Base-by-base conservation (phyloP, 1,139 yeast species). In the Citeromyces hawaiiensis region DNA sequence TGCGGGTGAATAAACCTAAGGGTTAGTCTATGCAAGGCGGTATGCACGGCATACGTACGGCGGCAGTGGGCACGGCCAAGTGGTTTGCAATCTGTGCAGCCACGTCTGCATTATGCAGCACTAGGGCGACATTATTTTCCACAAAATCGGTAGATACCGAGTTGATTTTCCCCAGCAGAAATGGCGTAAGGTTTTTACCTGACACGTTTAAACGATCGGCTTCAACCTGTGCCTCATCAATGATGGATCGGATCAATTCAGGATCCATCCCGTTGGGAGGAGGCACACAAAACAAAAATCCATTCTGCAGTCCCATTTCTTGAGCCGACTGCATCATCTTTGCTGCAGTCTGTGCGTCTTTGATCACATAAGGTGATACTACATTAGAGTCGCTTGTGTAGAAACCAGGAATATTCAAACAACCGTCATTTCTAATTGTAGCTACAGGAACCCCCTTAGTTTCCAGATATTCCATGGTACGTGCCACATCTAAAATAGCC, bases 131-230 rank as follows among this genome's bases (percentile, higher is more conserved):
- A 56, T 86, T 86, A 39, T 87, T 75, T 41, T 66, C 64, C 17
- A 86, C 81, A 40, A 61, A 64, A 3, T 95, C 95, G 19, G 70
- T 56, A 1, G 94, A 83, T 23, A 67, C 70, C 41, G 66, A 61
- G 44, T 87, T 81, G 40, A 86, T 78, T 45, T 70, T 71, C 34
- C 67, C 60, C 40, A 86, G 68, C 47, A 86, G 59, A 51, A 76
- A 87, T 11, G 96, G 96, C 0, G 96, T 86, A 40, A 80, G 62
- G 6, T 73, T 71, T 55, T 87, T 87, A 11, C 96, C 96, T 8
- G 48, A 45, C 14, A 86, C 64, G 0, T 78, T 77, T 35, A 55
- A 47, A 6, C 45, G 39, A n/a, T 59, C 63, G 1, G 94, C 94
- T 40, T 72, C 75, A 2, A 42, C 45, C 38, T 71, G 66, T 0